Conservation (phyloP, 2,329 filamentous ascomycete species). For the Cladosporium sp. region DNA sequence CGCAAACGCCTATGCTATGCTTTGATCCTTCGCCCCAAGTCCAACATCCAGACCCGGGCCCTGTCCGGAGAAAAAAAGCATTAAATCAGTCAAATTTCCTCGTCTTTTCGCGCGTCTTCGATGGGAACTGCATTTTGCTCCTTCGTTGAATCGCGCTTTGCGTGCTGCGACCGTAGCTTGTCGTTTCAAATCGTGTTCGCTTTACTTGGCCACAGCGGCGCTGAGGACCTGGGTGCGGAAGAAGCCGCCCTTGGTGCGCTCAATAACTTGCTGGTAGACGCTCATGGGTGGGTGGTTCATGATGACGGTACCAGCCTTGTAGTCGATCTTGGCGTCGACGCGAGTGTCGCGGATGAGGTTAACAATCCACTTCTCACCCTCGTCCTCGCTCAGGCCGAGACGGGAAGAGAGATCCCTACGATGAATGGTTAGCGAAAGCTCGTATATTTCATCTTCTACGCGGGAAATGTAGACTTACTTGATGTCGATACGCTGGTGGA, state of each 20-base stretch:
- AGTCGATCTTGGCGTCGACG: conserved; percentile 98
- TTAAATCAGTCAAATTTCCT: conserved; percentile 1
- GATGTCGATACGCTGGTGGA: conserved; percentile 97
- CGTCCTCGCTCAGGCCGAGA: conserved; percentile 85
- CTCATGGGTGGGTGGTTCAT: conserved; percentile 99
- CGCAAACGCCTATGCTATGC: conserved; percentile 25
- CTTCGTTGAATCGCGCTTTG: background rate
- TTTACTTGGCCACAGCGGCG: conserved; percentile 47
- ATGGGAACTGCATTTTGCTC: background rate
- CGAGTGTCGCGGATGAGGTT: conserved; percentile 97
- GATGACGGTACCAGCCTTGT: conserved; percentile 95
- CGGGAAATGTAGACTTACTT: conserved; percentile 51
- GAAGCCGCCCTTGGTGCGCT: conserved; percentile 97
- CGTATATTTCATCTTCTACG: background rate
- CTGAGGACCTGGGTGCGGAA: conserved; percentile 95
- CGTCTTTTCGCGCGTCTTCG: background rate
- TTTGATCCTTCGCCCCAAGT: conserved; percentile 13
- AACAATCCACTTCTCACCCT: conserved; percentile 99
- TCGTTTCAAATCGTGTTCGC: conserved; percentile 7
- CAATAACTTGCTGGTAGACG: conserved; percentile 98
- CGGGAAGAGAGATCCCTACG: conserved; percentile 78
- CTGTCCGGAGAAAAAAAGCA: conserved; percentile 8
- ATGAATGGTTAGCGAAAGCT: conserved; percentile 20
- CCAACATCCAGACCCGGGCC: conserved; percentile 2
- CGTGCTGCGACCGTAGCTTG: conserved; percentile 8